A percentile compares a stretch with the other conserved stretches of the same genome.
Evolutionary conservation across 2,329 filamentous ascomycete species (phyloP).

Genomic region (Xylariaceae sp.): DNA sequence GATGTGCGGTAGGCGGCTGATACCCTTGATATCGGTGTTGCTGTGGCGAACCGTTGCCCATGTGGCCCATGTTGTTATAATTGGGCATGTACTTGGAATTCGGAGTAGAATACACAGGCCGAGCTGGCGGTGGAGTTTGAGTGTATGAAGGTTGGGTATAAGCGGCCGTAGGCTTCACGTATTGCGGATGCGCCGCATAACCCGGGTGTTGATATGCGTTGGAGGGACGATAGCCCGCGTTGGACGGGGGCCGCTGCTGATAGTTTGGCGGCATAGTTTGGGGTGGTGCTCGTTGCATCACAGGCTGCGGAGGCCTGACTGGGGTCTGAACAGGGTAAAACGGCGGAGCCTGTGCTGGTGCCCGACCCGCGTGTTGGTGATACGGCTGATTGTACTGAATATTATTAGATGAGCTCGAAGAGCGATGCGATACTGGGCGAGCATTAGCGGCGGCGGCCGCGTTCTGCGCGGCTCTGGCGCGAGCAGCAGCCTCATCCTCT

Average conservation of each 20-base stretch:
- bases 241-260: conserved; percentile 33
- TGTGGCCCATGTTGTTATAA: conserved; percentile 39
- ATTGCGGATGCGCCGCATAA: conserved; percentile 46
- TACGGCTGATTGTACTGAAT: conserved; percentile 44
- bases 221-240: conserved; percentile 46
- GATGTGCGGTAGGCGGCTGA: conserved; percentile 26
- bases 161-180: conserved; percentile 47
- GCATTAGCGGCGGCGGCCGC: conserved; percentile 34
- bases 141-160: conserved; percentile 48
- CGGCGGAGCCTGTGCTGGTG: conserved; percentile 39
- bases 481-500: conserved; percentile 64
- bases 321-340: conserved; percentile 43
- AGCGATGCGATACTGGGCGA: conserved; percentile 35
- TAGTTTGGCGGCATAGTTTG: conserved; percentile 36
- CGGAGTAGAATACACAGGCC: conserved; percentile 31
- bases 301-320: conserved; percentile 36
- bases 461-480: conserved; percentile 41
- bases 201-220: conserved; percentile 40
- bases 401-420: conserved; percentile 39
- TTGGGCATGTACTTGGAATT: conserved; percentile 37
- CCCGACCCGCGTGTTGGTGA: conserved; percentile 41
- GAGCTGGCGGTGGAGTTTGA: conserved; percentile 39
- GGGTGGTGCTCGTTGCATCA: conserved; percentile 38
- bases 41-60: conserved; percentile 37
- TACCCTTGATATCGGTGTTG: conserved; percentile 31